Conservation (phyloP, 2,329 filamentous ascomycete genomes). For the Venturia pyrina region DNA sequence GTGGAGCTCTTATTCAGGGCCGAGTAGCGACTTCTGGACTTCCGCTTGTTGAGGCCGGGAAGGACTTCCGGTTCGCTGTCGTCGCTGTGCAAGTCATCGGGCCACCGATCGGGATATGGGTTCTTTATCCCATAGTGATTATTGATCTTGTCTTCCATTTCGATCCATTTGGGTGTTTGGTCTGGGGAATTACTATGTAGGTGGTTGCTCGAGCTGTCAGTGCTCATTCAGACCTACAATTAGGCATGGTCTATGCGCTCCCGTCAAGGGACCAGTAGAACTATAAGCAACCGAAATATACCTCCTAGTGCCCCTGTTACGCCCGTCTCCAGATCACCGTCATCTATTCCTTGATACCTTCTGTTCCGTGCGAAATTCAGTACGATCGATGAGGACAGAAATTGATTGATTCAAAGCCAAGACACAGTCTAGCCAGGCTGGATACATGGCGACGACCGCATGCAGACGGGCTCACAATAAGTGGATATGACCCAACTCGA, state of each 20-base stretch:
- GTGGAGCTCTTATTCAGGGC: slow-evolving; percentile 69
- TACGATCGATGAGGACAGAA: too few relatives aligned
- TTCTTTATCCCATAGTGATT: slow-evolving; percentile 82
- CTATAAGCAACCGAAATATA: too few relatives aligned
- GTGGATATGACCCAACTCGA: not conserved
- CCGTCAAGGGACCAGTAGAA: not conserved
- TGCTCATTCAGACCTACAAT: not conserved
- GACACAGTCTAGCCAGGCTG: not conserved
- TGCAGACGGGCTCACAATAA: not conserved
- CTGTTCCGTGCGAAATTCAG: too few relatives aligned
- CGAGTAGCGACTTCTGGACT: slow-evolving; percentile 69
- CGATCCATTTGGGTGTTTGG: not conserved
- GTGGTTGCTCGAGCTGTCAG: not conserved
- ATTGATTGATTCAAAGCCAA: not conserved
- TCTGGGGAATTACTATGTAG: not conserved
- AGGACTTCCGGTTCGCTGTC: slow-evolving; percentile 56
- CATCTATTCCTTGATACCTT: not conserved
- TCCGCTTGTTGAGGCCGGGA: slow-evolving; percentile 51
- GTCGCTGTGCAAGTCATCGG: slow-evolving; percentile 57
- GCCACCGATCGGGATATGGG: slow-evolving; percentile 76
- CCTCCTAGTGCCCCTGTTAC: too few relatives aligned
- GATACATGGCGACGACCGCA: not conserved
- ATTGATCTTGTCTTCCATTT: slow-evolving; percentile 42
- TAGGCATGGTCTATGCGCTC: not conserved
- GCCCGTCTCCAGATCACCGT: not conserved